Conservation (phyloP, 108 stramenopile genomes). For the Fistulifera pelliculosa region DNA sequence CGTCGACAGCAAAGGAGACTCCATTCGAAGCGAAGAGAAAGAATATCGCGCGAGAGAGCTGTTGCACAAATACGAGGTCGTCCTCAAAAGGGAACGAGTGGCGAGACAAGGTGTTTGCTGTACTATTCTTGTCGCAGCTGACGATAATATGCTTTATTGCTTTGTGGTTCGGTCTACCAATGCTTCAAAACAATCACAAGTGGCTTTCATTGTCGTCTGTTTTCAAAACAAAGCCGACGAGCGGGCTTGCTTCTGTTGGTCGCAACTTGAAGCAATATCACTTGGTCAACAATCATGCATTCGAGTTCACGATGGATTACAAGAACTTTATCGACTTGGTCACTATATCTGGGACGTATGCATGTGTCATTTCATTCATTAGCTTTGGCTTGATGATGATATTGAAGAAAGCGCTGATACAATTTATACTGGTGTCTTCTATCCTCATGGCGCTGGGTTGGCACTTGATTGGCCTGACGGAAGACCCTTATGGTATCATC, state of each 20-base stretch:
- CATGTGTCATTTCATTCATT: conserved; percentile 17
- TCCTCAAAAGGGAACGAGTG: conserved; percentile 4
- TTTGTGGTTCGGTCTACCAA: not conserved
- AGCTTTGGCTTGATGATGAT: conserved; percentile 40
- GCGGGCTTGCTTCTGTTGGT: not conserved
- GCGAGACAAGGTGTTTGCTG: conserved; percentile 4
- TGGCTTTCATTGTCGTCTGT: conserved; percentile 1
- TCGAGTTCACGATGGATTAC: conserved; percentile 26
- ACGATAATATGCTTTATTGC: not conserved
- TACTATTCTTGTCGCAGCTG: conserved; percentile 9
- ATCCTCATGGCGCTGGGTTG: conserved; percentile 23
- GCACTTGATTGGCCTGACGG: conserved; percentile 23
- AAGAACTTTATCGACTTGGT: conserved; percentile 23
- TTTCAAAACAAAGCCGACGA: not conserved
- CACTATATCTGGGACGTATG: conserved; percentile 29
- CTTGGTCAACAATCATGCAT: not conserved
- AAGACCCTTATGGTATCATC: conserved; percentile 17
- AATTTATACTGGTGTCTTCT: conserved; percentile 26
- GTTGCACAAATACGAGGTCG: conserved; percentile 17
- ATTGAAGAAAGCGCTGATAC: conserved; percentile 35
- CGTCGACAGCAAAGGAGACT: not conserved
- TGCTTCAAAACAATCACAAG: not conserved
- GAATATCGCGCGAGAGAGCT: conserved; percentile 16
- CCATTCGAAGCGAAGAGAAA: conserved; percentile 1
- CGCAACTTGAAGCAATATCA: not conserved